Evolutionary conservation across 1,284 basidiomycete genomes (phyloP), one percentile per base, ranked within the genome.

Genomic region (Gymnopus androsaceus): DNA sequence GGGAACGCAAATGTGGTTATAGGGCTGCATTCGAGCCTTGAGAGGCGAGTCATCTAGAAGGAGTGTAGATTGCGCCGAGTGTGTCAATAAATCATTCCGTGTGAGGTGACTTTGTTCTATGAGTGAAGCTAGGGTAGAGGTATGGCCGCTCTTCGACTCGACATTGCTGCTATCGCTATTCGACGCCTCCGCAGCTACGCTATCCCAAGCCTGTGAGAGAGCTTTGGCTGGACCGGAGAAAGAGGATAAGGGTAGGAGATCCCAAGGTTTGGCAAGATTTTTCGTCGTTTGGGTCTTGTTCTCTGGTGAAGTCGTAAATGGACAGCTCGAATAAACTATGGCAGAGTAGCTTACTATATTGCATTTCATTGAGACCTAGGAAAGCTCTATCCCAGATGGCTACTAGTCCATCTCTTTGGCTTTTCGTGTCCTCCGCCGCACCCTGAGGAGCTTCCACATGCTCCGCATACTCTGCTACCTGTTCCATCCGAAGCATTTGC

Each of bases 301-400:
- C 59, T 72, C 77, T 79, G 59, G 12, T 41, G 23, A 51, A 17
- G n/a, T 34, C 12, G 27, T 21, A 40, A 53, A 34, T 28, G 41
- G 15, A 47, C 25, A 49, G 25, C 1, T 28, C 23, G 47, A n/a
- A 21, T 21, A 46, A 12, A 48, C 17, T 7, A 11, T 14, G 12
- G 31, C 27, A 30, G n/a, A 37, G 11, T 31, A 21, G 72, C 83
- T 65, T 63, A 87, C 85, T 59, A 61, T 85, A 87, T 17, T 80
- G 73, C 19, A 64, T 67, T 9, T 67, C 57, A 1, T 72, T 69
- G 8, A 87, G 63, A 0, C 84, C 85, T 0, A 90, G 70, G 7
- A 82, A 85, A 60, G 84, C 83, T 30, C 87, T 69, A 7, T 83
- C 83, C 88, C 88, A 90, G 0, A 87, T 71, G 0, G 82, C 80